A percentile compares a stretch with the other conserved stretches of the same genome.
Evolutionary conservation across 202 grass and related monocot genomes (phyloP).

Genomic region (Digitaria exilis): DNA sequence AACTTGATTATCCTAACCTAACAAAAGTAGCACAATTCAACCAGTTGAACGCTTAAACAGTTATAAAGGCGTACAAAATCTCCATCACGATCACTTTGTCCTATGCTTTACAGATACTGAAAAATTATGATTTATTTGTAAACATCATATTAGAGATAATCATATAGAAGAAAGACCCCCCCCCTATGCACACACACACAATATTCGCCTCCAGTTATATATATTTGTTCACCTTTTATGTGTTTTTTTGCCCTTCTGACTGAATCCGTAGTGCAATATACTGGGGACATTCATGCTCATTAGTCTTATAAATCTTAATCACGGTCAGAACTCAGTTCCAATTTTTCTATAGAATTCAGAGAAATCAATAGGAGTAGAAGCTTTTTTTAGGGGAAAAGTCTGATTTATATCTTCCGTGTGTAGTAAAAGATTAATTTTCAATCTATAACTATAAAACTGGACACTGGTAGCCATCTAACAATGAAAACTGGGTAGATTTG

Average conservation of each 20-base stretch:
- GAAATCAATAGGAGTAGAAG: neutral
- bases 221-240: neutral
- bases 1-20: constrained; percentile 15
- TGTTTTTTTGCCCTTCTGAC: neutral
- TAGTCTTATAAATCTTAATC: neutral
- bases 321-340: neutral
- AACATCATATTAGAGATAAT: neutral
- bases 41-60: neutral
- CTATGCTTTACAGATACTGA: neutral
- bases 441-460: too few relatives aligned
- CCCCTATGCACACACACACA: neutral
- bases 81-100: neutral
- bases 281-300: neutral
- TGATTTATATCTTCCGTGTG: too few relatives aligned
- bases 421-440: too few relatives aligned
- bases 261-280: neutral
- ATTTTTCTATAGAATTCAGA: neutral
- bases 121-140: neutral
- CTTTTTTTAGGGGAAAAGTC: neutral
- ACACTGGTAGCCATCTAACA: too few relatives aligned
- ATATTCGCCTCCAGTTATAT: constrained; percentile 6
- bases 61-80: neutral
- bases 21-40: constrained; percentile 7
- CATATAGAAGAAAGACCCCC: neutral
- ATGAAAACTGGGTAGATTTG: too few relatives aligned